Percentiles rank a stretch among this genome's conserved stretches.
Evolutionary conservation across 73 alveolate genomes (phyloP).

Genomic region (Paramecium sexaurelia): DNA sequence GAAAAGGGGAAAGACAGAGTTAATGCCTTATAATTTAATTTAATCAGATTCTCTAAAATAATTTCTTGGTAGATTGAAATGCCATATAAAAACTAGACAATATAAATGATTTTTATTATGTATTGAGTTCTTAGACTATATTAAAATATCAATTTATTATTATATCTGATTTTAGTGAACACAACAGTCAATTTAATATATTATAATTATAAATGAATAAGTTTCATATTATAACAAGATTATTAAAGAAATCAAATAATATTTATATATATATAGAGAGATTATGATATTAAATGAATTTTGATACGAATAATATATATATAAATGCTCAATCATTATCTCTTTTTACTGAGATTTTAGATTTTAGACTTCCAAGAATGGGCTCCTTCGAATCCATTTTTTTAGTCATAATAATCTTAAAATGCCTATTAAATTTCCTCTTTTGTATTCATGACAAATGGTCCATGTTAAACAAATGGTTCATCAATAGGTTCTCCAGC

Average conservation of each 20-base stretch:
- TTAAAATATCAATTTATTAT: no score
- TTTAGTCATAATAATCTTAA: conserved; percentile 72
- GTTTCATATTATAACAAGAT: not conserved
- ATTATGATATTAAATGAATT: no score
- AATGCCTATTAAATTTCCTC: conserved; percentile 75
- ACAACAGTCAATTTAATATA: no score
- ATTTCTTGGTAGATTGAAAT: conserved; percentile 16
- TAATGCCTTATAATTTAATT: not conserved
- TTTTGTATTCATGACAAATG: conserved; percentile 71
- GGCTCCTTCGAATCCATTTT: conserved; percentile 91
- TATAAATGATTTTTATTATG: not conserved
- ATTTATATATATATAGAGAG: no score
- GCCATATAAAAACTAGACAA: not conserved
- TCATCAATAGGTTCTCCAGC: conserved; percentile 90
- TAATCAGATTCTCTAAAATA: not conserved
- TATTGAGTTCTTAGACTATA: not conserved
- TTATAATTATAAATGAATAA: not conserved
- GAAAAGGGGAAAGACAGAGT: not conserved
- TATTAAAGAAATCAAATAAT: no score
- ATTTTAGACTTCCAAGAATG: no score
- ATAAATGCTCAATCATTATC: not conserved
- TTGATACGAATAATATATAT: not conserved
- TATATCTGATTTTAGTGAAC: no score
- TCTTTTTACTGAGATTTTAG: no score
- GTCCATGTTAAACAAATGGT: conserved; percentile 52